Percentiles rank a stretch among this genome's conserved stretches.
Conservation (phyloP, 441 rosid genomes). For the Populus hybrid region DNA sequence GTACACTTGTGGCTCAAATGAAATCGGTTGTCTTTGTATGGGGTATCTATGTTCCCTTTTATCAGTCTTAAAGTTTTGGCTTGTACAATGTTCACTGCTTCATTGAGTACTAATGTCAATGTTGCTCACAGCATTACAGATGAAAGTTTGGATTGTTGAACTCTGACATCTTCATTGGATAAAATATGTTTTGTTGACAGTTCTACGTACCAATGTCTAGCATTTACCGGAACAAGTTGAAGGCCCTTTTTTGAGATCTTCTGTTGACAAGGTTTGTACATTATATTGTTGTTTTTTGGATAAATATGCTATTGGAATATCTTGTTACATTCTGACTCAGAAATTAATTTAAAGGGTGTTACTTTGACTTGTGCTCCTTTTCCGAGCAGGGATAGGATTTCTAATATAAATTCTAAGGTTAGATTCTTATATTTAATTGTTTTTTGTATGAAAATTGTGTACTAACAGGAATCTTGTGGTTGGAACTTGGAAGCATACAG, state of each 20-base stretch:
- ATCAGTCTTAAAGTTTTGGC: slow-evolving; percentile 2
- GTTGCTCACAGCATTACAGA: not conserved
- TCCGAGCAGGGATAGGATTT: not conserved
- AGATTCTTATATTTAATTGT: no score
- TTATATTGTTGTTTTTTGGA: not conserved
- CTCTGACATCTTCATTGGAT: not conserved
- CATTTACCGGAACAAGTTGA: slow-evolving; percentile 74
- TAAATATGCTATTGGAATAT: not conserved
- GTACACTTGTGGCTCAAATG: slow-evolving; percentile 88
- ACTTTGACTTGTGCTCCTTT: slow-evolving; percentile 4
- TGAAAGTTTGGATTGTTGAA: not conserved
- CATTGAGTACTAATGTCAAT: not conserved
- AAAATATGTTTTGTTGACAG: slow-evolving; percentile 29
- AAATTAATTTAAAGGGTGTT: not conserved
- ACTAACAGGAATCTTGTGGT: slow-evolving; percentile 77
- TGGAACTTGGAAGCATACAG: slow-evolving; percentile 69
- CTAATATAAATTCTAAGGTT: no score
- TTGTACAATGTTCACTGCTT: slow-evolving; percentile 7
- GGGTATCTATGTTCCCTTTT: slow-evolving; percentile 43
- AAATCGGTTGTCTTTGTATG: slow-evolving; percentile 94
- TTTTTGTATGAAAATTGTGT: not conserved
- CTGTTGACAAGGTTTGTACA: slow-evolving; percentile 55
- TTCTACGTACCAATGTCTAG: slow-evolving; percentile 52
- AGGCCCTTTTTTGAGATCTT: slow-evolving; percentile 63
- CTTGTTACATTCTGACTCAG: not conserved